phyloP scores from a whole-genome alignment of 1,284 basidiomycete genomes.

The Trichosporon sp. region DNA sequence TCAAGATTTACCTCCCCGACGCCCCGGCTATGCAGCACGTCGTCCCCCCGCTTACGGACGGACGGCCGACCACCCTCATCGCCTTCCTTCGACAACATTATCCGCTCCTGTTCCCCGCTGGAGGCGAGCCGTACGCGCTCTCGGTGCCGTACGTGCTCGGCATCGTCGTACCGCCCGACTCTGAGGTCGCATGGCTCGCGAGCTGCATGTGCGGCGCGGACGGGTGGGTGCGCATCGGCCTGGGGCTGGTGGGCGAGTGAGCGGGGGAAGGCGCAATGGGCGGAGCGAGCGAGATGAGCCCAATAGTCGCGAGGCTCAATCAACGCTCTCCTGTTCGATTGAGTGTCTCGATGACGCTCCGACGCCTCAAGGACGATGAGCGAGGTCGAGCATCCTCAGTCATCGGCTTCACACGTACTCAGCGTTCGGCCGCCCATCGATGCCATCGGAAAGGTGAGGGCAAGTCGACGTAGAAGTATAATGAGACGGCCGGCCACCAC shows the following conservation, averaged over 20 bases:
- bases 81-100: conserved; percentile 45
- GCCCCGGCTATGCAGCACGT: conserved; percentile 86
- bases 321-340: too few species aligned
- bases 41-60: conserved; percentile 60
- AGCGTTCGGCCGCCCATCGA: background rate
- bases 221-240: conserved; percentile 85
- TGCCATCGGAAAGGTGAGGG: background rate
- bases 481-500: background rate
- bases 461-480: background rate
- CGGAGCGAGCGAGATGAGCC: background rate
- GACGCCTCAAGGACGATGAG: too few species aligned
- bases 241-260: conserved; percentile 54
- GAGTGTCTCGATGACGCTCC: too few species aligned
- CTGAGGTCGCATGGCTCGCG: conserved; percentile 88
- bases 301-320: too few species aligned
- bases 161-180: conserved; percentile 73
- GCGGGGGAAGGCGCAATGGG: too few species aligned
- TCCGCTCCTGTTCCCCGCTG: conserved; percentile 50
- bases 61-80: conserved; percentile 49
- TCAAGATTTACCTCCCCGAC: conserved; percentile 84
- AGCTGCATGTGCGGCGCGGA: conserved; percentile 85
- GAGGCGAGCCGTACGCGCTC: conserved; percentile 36
- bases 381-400: too few species aligned
- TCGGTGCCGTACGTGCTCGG: conserved; percentile 72
- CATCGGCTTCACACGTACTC: too few species aligned